Evolutionary conservation across 2,329 filamentous ascomycete genomes (phyloP).

Genomic region (Diplodia sapinea): DNA sequence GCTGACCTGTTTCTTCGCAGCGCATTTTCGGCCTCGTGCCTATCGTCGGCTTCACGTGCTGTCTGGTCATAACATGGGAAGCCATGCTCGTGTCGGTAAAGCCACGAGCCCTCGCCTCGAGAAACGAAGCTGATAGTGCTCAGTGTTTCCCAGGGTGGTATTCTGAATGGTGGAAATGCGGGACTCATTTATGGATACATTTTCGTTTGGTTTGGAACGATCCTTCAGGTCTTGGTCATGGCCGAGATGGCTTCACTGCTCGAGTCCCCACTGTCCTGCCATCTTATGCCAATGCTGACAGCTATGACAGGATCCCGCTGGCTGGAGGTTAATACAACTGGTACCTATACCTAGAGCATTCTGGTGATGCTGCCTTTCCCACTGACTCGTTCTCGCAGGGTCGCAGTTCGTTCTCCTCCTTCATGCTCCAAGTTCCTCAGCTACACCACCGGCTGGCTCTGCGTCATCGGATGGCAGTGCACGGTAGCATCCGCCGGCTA

Average conservation of each 20-base stretch:
- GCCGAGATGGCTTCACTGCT: constrained; percentile 46
- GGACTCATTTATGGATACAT: constrained; percentile 47
- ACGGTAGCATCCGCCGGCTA: constrained; percentile 41
- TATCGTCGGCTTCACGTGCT: constrained; percentile 47
- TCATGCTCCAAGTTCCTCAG: constrained; percentile 52
- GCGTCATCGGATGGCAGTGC: constrained; percentile 50
- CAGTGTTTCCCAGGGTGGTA: constrained; percentile 33
- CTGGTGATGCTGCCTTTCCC: no score
- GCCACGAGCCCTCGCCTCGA: background rate
- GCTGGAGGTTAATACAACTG: constrained; percentile 47
- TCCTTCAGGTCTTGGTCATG: constrained; percentile 44
- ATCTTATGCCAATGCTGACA: background rate
- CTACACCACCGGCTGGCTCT: constrained; percentile 55
- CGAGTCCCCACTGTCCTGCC: constrained; percentile 38
- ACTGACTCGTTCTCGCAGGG: constrained; percentile 34
- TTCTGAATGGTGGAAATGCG: constrained; percentile 45
- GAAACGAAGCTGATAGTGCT: background rate
- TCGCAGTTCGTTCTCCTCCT: constrained; percentile 51
- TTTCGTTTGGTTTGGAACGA: constrained; percentile 46
- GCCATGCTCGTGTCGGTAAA: constrained; percentile 44
- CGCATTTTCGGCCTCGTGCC: constrained; percentile 47
- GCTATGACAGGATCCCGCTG: constrained; percentile 4
- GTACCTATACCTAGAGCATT: background rate
- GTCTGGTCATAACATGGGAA: constrained; percentile 49
- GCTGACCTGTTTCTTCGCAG: constrained; percentile 32